Evolutionary conservation across 768 basidiomycete species (phyloP).

Genomic region (Mycena sanguinolenta): DNA sequence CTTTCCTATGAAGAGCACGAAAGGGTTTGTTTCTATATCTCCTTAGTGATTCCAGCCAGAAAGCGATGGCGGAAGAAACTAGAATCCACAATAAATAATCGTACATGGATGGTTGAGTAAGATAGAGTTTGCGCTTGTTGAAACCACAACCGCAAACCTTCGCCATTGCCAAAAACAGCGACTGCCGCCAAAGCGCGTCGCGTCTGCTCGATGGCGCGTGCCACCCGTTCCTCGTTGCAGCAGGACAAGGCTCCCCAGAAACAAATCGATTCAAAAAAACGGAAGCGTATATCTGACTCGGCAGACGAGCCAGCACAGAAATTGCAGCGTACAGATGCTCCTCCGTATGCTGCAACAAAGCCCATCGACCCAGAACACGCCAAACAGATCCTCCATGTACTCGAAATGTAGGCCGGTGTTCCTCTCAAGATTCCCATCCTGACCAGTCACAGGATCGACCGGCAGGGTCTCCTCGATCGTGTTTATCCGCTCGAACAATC

Average conservation of each 20-base stretch:
- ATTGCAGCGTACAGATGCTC: slow-evolving; percentile 55
- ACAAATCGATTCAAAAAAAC: slow-evolving; percentile 66
- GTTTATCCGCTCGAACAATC: slow-evolving; percentile 68
- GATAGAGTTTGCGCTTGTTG: too few relatives aligned
- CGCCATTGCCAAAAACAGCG: neutral
- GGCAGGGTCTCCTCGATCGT: slow-evolving; percentile 84
- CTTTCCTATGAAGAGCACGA: too few relatives aligned
- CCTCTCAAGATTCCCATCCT: slow-evolving; percentile 2
- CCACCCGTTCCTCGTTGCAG: slow-evolving; percentile 76
- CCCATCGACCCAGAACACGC: slow-evolving; percentile 60
- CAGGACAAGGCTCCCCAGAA: slow-evolving; percentile 48
- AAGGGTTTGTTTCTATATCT: too few relatives aligned
- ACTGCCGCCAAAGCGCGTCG: slow-evolving; percentile 28
- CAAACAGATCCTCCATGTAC: slow-evolving; percentile 69
- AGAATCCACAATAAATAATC: too few relatives aligned
- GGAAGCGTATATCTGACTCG: slow-evolving; percentile 69
- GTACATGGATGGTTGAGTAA: too few relatives aligned
- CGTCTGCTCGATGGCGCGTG: slow-evolving; percentile 71
- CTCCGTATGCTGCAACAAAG: slow-evolving; percentile 38
- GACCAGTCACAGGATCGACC: slow-evolving; percentile 66
- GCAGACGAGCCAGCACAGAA: slow-evolving; percentile 67
- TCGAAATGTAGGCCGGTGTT: slow-evolving; percentile 62
- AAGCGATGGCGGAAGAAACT: too few relatives aligned
- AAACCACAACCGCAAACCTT: neutral
- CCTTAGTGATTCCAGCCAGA: too few relatives aligned